phyloP scores from a whole-genome alignment of 768 basidiomycete species.

The Termitomyces sp. region DNA sequence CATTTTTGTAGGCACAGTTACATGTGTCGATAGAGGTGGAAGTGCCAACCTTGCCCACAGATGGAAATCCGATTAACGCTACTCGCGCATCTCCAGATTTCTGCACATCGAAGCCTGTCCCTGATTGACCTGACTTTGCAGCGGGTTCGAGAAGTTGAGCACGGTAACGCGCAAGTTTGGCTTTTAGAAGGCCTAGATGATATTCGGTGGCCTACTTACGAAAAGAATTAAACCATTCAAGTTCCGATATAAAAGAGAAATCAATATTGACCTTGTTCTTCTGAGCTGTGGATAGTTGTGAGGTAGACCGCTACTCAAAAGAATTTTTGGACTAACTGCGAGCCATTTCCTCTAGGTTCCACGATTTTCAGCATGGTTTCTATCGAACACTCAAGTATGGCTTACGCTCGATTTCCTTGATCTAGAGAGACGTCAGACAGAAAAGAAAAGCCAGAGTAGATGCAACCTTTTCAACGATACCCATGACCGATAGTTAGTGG shows the following conservation, averaged over 20 bases:
- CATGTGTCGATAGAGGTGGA: background rate
- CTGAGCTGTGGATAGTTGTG: slow-evolving; percentile 50
- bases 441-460: background rate
- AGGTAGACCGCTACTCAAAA: background rate
- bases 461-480: slow-evolving; percentile 82
- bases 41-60: slow-evolving; percentile 72
- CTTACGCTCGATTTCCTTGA: slow-evolving; percentile 94
- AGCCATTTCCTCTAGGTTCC: slow-evolving; percentile 84
- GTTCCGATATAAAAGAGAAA: background rate
- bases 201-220: slow-evolving; percentile 81
- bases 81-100: slow-evolving; percentile 83
- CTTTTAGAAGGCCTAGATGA: slow-evolving; percentile 89
- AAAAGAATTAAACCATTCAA: slow-evolving; percentile 4
- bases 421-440: slow-evolving; percentile 37
- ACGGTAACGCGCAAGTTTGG: slow-evolving; percentile 91
- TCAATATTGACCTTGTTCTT: slow-evolving; percentile 76
- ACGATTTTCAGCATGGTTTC: background rate
- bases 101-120: slow-evolving; percentile 84
- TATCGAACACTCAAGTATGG: background rate
- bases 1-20: background rate
- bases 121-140: slow-evolving; percentile 73
- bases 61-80: slow-evolving; percentile 92
- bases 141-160: slow-evolving; percentile 92
- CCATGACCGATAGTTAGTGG: slow-evolving; percentile 60
- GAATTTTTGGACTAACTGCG: slow-evolving; percentile 59